These are phyloP conservation scores for Corymbia citriodora DNA, from an alignment of 441 rosid genomes.

Conservation along the genomic window DNA sequence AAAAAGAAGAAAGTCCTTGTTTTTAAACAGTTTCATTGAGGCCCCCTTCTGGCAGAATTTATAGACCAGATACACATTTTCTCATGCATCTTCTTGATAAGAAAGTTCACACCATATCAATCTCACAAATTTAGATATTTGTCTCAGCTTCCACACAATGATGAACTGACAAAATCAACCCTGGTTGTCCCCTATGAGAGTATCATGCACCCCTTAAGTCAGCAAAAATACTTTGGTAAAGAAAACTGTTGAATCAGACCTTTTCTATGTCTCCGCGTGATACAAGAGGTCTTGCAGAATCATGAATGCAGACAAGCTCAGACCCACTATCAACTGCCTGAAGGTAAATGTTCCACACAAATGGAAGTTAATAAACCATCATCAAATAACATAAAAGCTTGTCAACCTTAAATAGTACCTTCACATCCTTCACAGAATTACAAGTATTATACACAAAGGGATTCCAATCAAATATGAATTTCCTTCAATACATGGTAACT, in stretches of 20 bases:
- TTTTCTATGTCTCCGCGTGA: conserved; percentile 56
- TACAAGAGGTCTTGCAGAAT: conserved; percentile 90
- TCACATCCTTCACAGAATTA: not conserved
- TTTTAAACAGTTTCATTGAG: not conserved
- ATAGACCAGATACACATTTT: not conserved
- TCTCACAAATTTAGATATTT: not conserved
- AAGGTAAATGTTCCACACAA: not conserved
- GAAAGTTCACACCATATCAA: not conserved
- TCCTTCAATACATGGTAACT: not conserved
- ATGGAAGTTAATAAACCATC: not conserved
- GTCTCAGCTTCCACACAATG: not conserved
- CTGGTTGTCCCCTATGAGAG: not conserved
- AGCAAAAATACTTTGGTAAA: not conserved
- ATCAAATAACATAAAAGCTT: not conserved
- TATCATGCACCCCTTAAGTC: not conserved
- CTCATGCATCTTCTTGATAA: not conserved
- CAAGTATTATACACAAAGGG: not conserved
- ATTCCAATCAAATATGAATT: not conserved
- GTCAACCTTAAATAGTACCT: not conserved
- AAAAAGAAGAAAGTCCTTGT: not conserved
- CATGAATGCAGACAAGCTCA: conserved; percentile 93
- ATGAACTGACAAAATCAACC: not conserved
- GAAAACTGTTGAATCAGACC: conserved; percentile 30
- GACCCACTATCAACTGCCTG: conserved; percentile 64
- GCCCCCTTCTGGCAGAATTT: not conserved